Evolutionary conservation across 306 rosid species (phyloP).

Genomic region (Dryas alaskensis): DNA sequence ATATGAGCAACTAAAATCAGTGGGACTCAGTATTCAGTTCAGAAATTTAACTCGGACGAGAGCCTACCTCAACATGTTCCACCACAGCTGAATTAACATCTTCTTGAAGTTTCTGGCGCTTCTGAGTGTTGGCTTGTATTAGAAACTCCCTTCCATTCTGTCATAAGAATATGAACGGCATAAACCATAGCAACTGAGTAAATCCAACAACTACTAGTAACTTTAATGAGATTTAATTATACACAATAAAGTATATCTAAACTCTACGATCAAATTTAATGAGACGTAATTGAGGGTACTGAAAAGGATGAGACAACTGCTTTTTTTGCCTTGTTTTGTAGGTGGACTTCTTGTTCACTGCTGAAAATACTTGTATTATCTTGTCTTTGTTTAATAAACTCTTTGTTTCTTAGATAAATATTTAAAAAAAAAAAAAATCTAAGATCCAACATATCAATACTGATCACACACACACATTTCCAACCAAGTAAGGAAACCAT

Average conservation of each 20-base stretch:
- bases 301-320: not conserved
- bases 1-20: conserved; percentile 3
- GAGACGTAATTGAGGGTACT: not conserved
- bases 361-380: not conserved
- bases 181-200: not conserved
- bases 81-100: conserved; percentile 44
- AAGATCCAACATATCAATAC: not conserved
- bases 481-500: conserved; percentile 2
- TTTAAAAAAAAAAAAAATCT: not conserved
- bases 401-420: not conserved
- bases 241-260: not conserved
- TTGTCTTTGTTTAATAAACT: not conserved
- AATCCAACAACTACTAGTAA: not conserved
- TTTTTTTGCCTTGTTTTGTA: not conserved
- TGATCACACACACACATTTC: not conserved
- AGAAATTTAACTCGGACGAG: conserved; percentile 26
- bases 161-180: conserved; percentile 16
- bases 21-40: not conserved
- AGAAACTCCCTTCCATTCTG: conserved; percentile 68
- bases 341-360: not conserved
- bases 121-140: conserved; percentile 87
- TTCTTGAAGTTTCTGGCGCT: conserved; percentile 65
- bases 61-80: conserved; percentile 71
- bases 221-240: not conserved
- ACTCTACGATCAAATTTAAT: not conserved